A percentile compares a stretch with the other conserved stretches of the same genome.
These are phyloP conservation scores for Harringtonia aguacate DNA, from an alignment of 2,329 filamentous ascomycete genomes.

Conservation along the genomic window DNA sequence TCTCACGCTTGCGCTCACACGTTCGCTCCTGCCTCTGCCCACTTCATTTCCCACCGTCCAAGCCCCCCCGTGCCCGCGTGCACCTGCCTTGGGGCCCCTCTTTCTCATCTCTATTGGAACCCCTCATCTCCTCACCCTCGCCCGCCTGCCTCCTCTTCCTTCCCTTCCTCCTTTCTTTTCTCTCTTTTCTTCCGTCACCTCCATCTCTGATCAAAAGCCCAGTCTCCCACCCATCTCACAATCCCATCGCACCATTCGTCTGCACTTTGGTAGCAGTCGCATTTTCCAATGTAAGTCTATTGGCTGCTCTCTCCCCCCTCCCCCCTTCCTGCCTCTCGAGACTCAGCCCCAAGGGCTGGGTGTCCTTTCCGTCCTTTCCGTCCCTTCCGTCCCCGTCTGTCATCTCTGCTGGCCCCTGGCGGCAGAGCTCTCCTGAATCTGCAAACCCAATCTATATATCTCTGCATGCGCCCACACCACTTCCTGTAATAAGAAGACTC, in stretches of 20 bases:
- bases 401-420: too few species aligned
- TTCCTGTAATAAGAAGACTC: too few species aligned
- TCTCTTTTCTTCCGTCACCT: not conserved
- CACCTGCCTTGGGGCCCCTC: too few species aligned
- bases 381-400: too few species aligned
- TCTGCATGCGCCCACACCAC: too few species aligned
- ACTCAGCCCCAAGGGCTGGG: too few species aligned
- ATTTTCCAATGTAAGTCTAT: not conserved
- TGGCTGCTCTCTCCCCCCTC: not conserved
- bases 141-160: conserved; percentile 1
- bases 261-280: conserved; percentile 2
- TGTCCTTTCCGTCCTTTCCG: too few species aligned
- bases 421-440: too few species aligned
- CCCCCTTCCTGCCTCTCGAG: too few species aligned
- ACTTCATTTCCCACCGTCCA: not conserved
- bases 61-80: not conserved
- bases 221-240: not conserved
- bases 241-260: conserved; percentile 2
- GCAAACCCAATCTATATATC: too few species aligned
- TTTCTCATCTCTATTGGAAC: conserved; percentile 1
- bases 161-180: not conserved
- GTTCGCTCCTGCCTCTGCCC: not conserved
- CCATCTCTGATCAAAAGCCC: conserved; percentile 3
- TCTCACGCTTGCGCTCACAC: not conserved
- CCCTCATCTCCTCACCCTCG: conserved; percentile 5